Evolutionary conservation across 345 rosid genomes (phyloP), one percentile per base, ranked within the genome.

Genomic region (Zanthoxylum bungeanum): DNA sequence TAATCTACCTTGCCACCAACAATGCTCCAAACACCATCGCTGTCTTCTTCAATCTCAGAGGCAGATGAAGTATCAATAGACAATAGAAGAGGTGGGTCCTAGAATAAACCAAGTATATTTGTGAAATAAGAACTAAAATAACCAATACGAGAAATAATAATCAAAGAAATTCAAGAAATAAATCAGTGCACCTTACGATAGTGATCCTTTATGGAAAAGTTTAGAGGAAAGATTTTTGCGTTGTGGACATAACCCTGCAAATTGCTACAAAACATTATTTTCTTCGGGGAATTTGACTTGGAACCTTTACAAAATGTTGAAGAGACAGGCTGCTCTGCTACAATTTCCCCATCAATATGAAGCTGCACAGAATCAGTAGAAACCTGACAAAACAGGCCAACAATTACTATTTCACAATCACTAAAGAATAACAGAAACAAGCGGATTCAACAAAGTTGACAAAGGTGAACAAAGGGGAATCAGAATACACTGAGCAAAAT

Each of bases 1-100:
- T 40, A 31, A 31, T 78, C 84, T 73, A 91, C 97, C 97, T 89
- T 86, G 74, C 94, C 94, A 40, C 94, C 91, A 57, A 93, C 78
- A 24, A 93, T 87, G 78, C 75, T 87, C 98, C 93, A 90, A 72
- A 85, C 81, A 30, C 96, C 91, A 75, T 86, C 92, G 37, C 72
- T 76, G 47, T 78, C 94, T 79, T 80, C 87, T 75, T 87, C 88
- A 68, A 91, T 81, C 66, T 85, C 94, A 59, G 85, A 79, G 44
- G 85, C 77, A 22, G 89, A 83, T 16, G 88, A 84, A 69, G 82
- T 83, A 74, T 79, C 87, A 70, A 93, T 78, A 42, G 86, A 78
- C 78, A 93, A 77, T 12, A 73, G 82, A 52, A 86, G 64, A 68
- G 98, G 98, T 25, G 87, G 87, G 37, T 82, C 88, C 97, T 93